Conservation (phyloP, 495 filamentous ascomycete species). For the Penicillium ochrochloron region DNA sequence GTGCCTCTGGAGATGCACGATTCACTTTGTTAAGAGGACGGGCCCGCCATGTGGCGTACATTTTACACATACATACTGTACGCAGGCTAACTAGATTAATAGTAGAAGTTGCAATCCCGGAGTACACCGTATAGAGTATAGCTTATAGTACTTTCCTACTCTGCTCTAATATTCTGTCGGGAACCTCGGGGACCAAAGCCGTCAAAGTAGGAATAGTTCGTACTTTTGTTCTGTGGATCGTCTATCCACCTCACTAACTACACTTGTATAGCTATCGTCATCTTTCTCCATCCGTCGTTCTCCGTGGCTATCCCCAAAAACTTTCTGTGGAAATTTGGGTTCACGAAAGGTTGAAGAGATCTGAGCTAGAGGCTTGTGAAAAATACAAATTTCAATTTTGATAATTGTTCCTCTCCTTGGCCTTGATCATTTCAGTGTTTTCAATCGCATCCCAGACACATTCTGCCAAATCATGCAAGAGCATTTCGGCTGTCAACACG, state of each 20-base stretch:
- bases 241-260: not conserved
- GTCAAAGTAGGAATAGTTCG: not conserved
- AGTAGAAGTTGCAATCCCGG: not conserved
- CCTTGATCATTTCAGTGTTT: not conserved
- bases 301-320: not conserved
- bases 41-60: not conserved
- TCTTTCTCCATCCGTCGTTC: not conserved
- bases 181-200: not conserved
- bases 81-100: not conserved
- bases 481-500: not conserved
- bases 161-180: not conserved
- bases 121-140: not conserved
- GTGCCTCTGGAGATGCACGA: not conserved
- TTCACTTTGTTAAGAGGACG: not conserved
- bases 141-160: not conserved
- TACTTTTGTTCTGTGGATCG: conserved; percentile 2
- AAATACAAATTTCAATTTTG: no score
- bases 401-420: not conserved
- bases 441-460: conserved; percentile 4
- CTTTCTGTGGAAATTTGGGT: not conserved
- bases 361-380: not conserved
- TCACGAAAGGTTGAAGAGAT: not conserved
- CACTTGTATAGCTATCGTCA: not conserved
- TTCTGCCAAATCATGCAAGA: not conserved
- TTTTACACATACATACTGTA: not conserved